Conservation (phyloP, 257 asterid species). For the Striga asiatica region DNA sequence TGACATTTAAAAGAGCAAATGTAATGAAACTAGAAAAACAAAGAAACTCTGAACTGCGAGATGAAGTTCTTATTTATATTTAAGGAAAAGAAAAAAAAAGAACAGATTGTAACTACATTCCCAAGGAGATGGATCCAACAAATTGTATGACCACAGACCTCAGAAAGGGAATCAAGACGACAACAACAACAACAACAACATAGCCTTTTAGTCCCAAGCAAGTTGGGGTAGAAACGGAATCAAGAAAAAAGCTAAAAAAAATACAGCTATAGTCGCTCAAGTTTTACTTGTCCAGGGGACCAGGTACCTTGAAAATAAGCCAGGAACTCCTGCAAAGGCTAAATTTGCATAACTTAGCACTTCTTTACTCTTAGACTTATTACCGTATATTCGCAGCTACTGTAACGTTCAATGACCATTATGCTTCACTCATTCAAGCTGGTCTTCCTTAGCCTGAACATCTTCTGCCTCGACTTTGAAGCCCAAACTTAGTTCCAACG, state of each 20-base stretch:
- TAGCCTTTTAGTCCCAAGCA: no score
- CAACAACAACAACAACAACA: constrained; percentile 4
- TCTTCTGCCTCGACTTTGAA: constrained; percentile 35
- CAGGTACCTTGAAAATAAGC: background rate
- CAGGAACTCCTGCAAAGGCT: background rate
- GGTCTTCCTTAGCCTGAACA: constrained; percentile 26
- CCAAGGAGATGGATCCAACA: constrained; percentile 11
- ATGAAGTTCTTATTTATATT: background rate
- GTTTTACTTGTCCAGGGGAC: background rate
- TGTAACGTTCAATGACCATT: background rate
- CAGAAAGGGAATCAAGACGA: constrained; percentile 5
- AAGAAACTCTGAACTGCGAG: background rate
- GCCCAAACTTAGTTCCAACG: constrained; percentile 73
- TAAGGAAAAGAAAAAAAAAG: background rate
- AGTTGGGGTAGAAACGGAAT: no score
- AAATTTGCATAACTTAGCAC: background rate
- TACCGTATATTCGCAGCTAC: background rate
- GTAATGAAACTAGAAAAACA: no score
- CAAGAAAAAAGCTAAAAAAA: background rate
- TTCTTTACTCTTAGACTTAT: background rate
- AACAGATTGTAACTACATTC: constrained; percentile 6
- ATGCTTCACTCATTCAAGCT: constrained; percentile 8
- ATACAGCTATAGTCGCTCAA: background rate
- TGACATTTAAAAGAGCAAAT: background rate
- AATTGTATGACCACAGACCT: constrained; percentile 19